phyloP scores from a whole-genome alignment of 2,329 filamentous ascomycete species.

The Trichoderma endophyticum region DNA sequence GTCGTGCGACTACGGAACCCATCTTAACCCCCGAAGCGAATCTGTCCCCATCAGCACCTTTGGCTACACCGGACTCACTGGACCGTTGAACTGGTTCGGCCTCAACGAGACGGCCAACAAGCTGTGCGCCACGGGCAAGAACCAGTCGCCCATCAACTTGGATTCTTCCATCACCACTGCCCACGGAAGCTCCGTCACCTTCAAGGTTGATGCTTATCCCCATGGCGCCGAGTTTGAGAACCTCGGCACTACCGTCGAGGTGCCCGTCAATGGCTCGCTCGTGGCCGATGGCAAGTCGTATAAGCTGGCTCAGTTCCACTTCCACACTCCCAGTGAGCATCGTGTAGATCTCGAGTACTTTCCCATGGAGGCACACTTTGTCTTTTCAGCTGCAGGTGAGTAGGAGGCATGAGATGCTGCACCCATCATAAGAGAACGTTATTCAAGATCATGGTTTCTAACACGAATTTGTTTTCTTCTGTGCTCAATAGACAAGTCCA shows the following conservation, averaged over 20 bases:
- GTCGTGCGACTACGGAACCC: slow-evolving; percentile 41
- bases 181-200: slow-evolving; percentile 31
- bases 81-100: slow-evolving; percentile 52
- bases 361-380: slow-evolving; percentile 33
- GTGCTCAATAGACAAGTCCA: slow-evolving; percentile 4
- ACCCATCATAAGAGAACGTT: background rate
- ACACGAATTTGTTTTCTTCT: background rate
- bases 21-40: slow-evolving; percentile 31
- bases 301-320: slow-evolving; percentile 54
- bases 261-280: slow-evolving; percentile 46
- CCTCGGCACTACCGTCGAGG: slow-evolving; percentile 50
- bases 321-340: slow-evolving; percentile 60
- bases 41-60: slow-evolving; percentile 36
- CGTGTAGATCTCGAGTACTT: slow-evolving; percentile 39
- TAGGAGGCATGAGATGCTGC: background rate
- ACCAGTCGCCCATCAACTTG: slow-evolving; percentile 58
- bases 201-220: slow-evolving; percentile 36
- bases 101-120: slow-evolving; percentile 41
- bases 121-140: slow-evolving; percentile 45
- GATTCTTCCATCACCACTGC: slow-evolving; percentile 28
- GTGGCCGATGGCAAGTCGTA: slow-evolving; percentile 39
- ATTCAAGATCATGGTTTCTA: background rate
- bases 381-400: slow-evolving; percentile 23
- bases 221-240: slow-evolving; percentile 47
- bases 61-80: slow-evolving; percentile 38